Evolutionary conservation across 208 protist species (phyloP), one percentile per base, ranked within the genome.

Genomic region (Leishmania amazonensis): DNA sequence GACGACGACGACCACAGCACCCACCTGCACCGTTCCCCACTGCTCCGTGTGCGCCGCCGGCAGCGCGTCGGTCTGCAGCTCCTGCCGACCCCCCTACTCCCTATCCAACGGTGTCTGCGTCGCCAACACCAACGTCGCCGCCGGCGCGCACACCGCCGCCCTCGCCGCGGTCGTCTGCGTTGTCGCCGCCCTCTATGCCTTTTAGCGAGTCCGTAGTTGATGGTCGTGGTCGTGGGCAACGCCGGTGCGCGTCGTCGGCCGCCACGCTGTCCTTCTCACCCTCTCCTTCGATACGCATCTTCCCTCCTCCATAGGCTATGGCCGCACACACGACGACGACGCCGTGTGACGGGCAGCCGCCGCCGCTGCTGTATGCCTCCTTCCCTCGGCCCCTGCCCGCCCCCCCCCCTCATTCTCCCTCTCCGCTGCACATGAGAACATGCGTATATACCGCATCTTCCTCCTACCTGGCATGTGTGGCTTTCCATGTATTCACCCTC

Each of bases 131-230:
- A 77, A 47, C 74, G 53, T 1, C 53, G 74, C 38, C 24, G 21
- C 74, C 5, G 76, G 58, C 28, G 62, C 62, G 40, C 70, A 53
- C 70, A 74, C 70, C 70, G 70, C 45, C 45, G 40, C 28, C 45
- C 70, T 74, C 70, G 70, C 70, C 70, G 70, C 70, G 28, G 70
- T 2, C 42, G 70, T 74, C 70, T 74, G 45, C 70, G 28, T 74
- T 45, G 70, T 24, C 9, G 70, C 70, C 70, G 45, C 70, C 47
- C 19, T 79, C 45, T 72, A 79, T 62, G 19, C 60, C 60, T 28
- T 79, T 13, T 79, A 79, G 62, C 31, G 58, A 40, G 75, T n/a
- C 8, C 21, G 75, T 28, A 24, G n/a, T 53, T 53, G 49, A 11
- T 53, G 49, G 49, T 53, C 42, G 42, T 45, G 42, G 42, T 45